Evolutionary conservation across 495 filamentous ascomycete species (phyloP).

Genomic region (Letharia lupina): DNA sequence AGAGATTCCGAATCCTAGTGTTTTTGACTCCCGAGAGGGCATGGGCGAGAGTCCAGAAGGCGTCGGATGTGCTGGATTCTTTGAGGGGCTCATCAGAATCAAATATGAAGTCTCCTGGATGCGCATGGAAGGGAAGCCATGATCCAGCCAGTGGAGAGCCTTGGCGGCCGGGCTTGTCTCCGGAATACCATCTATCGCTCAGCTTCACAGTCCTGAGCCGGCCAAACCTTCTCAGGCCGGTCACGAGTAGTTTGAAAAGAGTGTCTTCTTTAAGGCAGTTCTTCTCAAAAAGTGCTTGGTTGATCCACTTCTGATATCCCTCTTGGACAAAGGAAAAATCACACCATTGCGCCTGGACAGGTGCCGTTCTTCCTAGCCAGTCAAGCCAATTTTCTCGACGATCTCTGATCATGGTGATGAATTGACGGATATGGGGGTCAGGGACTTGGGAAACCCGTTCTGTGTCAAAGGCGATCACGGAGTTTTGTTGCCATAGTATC

Average conservation of each 20-base stretch:
- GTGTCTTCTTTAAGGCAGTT: not conserved
- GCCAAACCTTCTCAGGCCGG: not conserved
- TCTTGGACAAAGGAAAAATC: not conserved
- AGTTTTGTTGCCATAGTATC: not conserved
- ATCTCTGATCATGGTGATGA: not conserved
- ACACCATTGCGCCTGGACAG: not conserved
- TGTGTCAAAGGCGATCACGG: not conserved
- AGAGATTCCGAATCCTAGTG: not conserved
- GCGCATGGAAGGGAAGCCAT: not conserved
- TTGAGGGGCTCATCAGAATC: not conserved
- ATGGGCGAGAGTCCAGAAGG: not conserved
- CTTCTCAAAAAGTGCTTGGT: not conserved
- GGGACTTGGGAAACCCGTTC: not conserved
- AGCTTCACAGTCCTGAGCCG: not conserved
- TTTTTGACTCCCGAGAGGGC: not conserved
- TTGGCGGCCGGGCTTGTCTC: not conserved
- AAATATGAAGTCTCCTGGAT: not conserved
- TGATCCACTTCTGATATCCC: not conserved
- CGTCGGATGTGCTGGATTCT: not conserved
- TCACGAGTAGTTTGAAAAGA: not conserved
- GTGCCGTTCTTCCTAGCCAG: too few relatives aligned
- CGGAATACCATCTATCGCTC: not conserved
- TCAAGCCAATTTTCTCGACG: not conserved
- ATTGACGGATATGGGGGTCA: not conserved
- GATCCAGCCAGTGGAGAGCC: constrained; percentile 1